Conservation (phyloP, 1,284 basidiomycete genomes). For the Paramarasmius palmivorus region DNA sequence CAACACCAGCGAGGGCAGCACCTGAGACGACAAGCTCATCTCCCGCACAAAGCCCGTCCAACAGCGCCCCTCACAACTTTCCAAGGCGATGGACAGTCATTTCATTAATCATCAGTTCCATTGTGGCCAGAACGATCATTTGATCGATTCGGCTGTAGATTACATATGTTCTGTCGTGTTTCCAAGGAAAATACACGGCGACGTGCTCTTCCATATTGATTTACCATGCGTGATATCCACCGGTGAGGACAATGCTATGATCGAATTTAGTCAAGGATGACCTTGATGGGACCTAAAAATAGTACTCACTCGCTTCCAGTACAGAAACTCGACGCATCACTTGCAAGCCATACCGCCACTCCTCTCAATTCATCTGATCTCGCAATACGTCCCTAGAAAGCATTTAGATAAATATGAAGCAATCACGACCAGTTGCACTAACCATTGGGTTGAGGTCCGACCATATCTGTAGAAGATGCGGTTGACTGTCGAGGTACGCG, state of each 20-base stretch:
- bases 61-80: too few species aligned
- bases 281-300: background rate
- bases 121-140: too few species aligned
- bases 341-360: slow-evolving; percentile 79
- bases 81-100: too few species aligned
- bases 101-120: too few species aligned
- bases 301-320: slow-evolving; percentile 75
- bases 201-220: background rate
- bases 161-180: too few species aligned
- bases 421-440: too few species aligned
- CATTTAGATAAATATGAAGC: too few species aligned
- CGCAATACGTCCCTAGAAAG: slow-evolving; percentile 76
- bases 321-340: slow-evolving; percentile 75
- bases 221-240: slow-evolving; percentile 73
- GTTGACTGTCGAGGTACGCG: slow-evolving; percentile 70
- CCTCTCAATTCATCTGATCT: slow-evolving; percentile 77
- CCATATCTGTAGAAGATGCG: slow-evolving; percentile 71
- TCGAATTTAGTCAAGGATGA: slow-evolving; percentile 8
- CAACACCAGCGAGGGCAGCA: too few species aligned
- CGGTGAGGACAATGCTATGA: slow-evolving; percentile 65
- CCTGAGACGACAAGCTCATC: too few species aligned
- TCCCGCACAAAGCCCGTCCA: too few species aligned
- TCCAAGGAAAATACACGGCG: background rate
- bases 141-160: too few species aligned
- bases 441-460: slow-evolving; percentile 73